phyloP scores from a whole-genome alignment of 2,329 filamentous ascomycete genomes.

The Fusarium euwallaceae region DNA sequence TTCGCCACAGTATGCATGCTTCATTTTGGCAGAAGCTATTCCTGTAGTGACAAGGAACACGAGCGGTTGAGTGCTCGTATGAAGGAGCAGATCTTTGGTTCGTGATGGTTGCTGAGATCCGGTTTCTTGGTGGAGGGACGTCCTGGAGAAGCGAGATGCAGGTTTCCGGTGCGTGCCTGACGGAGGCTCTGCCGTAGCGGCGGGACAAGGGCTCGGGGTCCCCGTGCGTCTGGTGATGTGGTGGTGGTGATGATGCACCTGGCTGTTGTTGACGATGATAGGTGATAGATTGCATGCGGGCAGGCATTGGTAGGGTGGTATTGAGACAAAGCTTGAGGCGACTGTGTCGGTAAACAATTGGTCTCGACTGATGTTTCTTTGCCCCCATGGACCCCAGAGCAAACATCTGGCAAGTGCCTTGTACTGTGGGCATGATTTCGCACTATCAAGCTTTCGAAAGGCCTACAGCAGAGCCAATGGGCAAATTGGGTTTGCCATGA shows the following conservation, averaged over 20 bases:
- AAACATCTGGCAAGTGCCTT: neutral
- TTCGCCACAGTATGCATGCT: neutral
- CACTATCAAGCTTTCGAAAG: neutral
- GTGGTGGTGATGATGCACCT: slow-evolving; percentile 15
- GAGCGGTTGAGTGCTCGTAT: slow-evolving; percentile 26
- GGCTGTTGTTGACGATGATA: slow-evolving; percentile 20
- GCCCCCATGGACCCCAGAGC: neutral
- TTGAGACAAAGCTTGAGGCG: slow-evolving; percentile 18
- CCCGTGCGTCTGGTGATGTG: slow-evolving; percentile 38
- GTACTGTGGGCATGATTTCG: neutral
- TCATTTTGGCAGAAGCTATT: neutral
- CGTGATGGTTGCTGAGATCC: slow-evolving; percentile 19
- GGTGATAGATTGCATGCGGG: slow-evolving; percentile 13
- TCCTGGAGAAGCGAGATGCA: slow-evolving; percentile 23
- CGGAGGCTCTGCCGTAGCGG: slow-evolving; percentile 19
- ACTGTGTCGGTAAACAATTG: neutral
- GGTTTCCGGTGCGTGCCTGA: slow-evolving; percentile 18
- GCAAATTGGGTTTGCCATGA: neutral
- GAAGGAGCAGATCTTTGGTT: slow-evolving; percentile 33
- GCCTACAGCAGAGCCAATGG: neutral
- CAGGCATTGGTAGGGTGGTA: neutral
- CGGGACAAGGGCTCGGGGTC: slow-evolving; percentile 36
- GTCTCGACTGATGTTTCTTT: neutral
- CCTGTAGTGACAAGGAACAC: neutral
- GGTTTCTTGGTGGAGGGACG: slow-evolving; percentile 10